phyloP scores from a whole-genome alignment of 164 flowering plant species.

The Aristolochia californica region DNA sequence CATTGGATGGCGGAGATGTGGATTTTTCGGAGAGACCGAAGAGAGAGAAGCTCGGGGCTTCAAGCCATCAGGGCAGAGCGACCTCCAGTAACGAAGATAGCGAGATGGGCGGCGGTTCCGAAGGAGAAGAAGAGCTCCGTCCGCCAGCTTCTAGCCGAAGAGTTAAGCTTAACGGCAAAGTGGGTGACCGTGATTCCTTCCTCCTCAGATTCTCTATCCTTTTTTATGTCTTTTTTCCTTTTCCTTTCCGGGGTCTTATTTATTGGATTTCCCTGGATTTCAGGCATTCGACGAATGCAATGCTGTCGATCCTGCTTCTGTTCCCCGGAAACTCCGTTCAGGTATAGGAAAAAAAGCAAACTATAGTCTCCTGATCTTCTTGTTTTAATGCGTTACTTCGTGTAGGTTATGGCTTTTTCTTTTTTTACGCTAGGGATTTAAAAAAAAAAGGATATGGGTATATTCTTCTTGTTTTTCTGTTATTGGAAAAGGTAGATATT shows the following conservation, averaged over 20 bases:
- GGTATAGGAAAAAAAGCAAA: conserved; percentile 28
- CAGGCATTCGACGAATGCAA: conserved; percentile 40
- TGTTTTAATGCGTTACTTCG: no score
- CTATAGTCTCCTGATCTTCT: no score
- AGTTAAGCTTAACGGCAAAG: conserved; percentile 40
- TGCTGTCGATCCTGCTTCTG: conserved; percentile 39
- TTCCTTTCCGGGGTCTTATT: background rate
- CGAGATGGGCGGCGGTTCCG: conserved; percentile 37
- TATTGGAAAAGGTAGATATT: no score
- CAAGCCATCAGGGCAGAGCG: conserved; percentile 1
- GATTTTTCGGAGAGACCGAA: conserved; percentile 23
- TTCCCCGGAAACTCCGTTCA: conserved; percentile 72
- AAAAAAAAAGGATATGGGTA: no score
- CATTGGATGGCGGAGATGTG: conserved; percentile 11
- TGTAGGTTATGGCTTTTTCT: no score
- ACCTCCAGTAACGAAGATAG: conserved; percentile 11
- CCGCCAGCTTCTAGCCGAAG: conserved; percentile 16
- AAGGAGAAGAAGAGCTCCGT: conserved; percentile 27
- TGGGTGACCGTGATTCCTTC: conserved; percentile 9
- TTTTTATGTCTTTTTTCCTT: no score
- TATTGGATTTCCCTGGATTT: conserved; percentile 6
- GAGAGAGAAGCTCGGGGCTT: conserved; percentile 23
- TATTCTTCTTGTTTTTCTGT: no score
- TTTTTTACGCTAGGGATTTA: no score
- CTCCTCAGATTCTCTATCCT: background rate